Base-by-base conservation (phyloP, 768 basidiomycete genomes). In the Clitopilus hobsonii region DNA sequence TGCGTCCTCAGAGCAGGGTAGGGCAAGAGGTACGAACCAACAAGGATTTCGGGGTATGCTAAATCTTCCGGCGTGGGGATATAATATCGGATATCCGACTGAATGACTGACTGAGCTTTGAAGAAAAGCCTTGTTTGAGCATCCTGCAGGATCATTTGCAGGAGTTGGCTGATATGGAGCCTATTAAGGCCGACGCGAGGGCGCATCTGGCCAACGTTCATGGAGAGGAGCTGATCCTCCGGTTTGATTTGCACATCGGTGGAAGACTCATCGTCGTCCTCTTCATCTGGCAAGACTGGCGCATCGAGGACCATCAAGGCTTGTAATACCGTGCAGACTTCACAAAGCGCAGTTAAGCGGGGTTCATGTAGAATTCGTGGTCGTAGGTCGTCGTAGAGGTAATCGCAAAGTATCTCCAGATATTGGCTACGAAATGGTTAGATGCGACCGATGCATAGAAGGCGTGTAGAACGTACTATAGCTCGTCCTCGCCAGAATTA, bases 91-190 rank as follows among this genome's bases (percentile, higher is more conserved):
- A 98, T 92, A 51, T 98, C 96, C 27, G 83, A 81, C 64, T 94
- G 90, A 27, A 99, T 84, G 45, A 97, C 80, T 1, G 91, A 82
- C 69, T 98, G 95, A 5, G 95, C 95, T 67, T 97, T 90, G 80
- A 98, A 98, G 62, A 98, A 94, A 47, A 98, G 69, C 53, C 94
- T 73, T 11, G 97, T 98, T 74, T 98, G 96, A 1, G 95, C 94
- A 65, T 98, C 96, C 67, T 98, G 95, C 24, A 98, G 70, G 0
- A 98, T 87, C 85, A 94, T 92, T 65, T 88, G 83, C 48, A 98
- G 71, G 2, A 98, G 72, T 41, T 87, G 82, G 54, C 85, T 85
- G 61, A 92, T 91, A 59, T 95, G 90, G 48, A 98, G 72, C 50
- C 78, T 75, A 18, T 78, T 76, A 3, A 87, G 73, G 2, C 80